Evolutionary conservation across 768 basidiomycete genomes (phyloP), one percentile per base, ranked within the genome.

Genomic region (Agrocybe chaxingu): DNA sequence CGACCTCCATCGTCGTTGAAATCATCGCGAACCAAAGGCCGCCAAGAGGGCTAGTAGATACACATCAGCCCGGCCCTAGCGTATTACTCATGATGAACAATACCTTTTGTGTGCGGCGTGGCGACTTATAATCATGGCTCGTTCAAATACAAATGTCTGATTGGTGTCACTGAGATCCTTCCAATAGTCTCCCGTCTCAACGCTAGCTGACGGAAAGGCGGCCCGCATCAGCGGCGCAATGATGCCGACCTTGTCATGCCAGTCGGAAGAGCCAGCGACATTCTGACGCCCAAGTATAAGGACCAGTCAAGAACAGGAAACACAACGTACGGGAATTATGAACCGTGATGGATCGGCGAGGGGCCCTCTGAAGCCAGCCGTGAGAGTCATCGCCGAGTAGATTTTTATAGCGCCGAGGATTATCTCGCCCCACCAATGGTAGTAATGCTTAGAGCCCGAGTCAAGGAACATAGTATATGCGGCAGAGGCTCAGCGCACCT

Each of bases 221-320:
- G 82, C 77, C 34, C 82, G 81, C 51, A 88, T 71, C 52, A 88
- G 75, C 41, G 80, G 82, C 9, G 78, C 72, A 58, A 87, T 79
- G 56, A 89, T 78, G 9, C 78, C 75, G 1, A 82, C 82, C 3
- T 59, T 56, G 58, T 89, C 88, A 29, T 84, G 74, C 84, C 82
- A 85, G 37, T 66, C 69, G 7, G 59, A 24, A 24, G 24, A 56
- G 10, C 57, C 48, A 30, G 19, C 49, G 33, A 58, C 48, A 33
- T 57, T 54, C 61, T 62, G 7, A 38, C 39, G 24, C 38, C 31
- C 8, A 38, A 9, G 4, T 5, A 18, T 10, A 4, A 3, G 4
- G 8, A 32, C 30, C 19, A 13, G 7, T 12, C n/a, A 6, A 5
- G 8, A 30, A 11, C 29, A 24, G 37, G 32, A 8, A 9, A 4